Evolutionary conservation across 805 yeast genomes (phyloP), one percentile per base, ranked within the genome.

Genomic region (Zygosaccharomyces bailii): DNA sequence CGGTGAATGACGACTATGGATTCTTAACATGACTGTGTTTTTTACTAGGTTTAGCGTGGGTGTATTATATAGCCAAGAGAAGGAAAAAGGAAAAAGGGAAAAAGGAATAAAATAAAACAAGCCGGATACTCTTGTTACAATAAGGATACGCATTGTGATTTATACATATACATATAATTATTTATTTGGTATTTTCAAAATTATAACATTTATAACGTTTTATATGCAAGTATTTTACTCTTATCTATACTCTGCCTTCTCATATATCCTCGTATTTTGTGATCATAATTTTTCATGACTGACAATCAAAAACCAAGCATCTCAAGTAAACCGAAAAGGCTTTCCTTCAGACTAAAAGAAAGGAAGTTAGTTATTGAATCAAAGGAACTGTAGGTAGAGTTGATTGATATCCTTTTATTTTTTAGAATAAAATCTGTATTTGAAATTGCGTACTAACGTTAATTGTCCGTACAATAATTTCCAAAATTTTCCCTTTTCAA

Each of bases 1-100:
- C 68, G 5, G 67, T 66, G n/a, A 69, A 69, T 40, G 74, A 71
- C 45, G 77, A 74, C 49, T 71, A 72, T 48, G 78, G 77, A 5
- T 75, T 74, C 49, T 50, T 72, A 25, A 70, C 76, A 4, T 70
- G 50, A 49, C 35, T 10, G 31, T 10, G 14, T 27, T 24, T 6
- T 9, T 2, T 9, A 24, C n/a, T 24, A 4, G 27, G n/a, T n/a
- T n/a, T n/a, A n/a, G n/a, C n/a, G n/a, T n/a, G n/a, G n/a, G n/a
- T n/a, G n/a, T n/a, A n/a, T 6, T 6, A 24, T 6, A 9, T 9
- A 9, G 27, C 8, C 27, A 10, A 24, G 27, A 24, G 27, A 24
- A 24, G 7, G 11, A 24, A 24, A 24, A 24, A n/a, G n/a, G n/a
- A n/a, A n/a, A 14, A 23, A 7, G 24, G 6, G 23, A 39, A 39